Evolutionary conservation across 148 eudicot species (phyloP).

Genomic region (Arbutus unedo): DNA sequence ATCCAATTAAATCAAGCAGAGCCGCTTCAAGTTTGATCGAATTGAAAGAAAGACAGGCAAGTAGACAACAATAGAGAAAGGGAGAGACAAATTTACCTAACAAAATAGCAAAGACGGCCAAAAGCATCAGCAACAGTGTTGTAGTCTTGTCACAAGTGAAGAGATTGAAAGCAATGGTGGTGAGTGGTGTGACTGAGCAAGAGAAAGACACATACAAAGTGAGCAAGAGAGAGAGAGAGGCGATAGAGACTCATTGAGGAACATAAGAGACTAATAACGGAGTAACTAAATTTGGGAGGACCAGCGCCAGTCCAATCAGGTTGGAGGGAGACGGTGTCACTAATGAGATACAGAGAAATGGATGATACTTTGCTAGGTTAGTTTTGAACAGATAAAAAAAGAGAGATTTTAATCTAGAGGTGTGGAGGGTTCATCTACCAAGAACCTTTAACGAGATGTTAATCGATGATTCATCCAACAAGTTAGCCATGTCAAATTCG

Average conservation of each 20-base stretch:
- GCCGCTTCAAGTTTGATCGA: not conserved
- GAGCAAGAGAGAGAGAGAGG: conserved; percentile 3
- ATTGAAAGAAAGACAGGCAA: not conserved
- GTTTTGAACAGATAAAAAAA: not conserved
- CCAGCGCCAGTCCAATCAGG: not conserved
- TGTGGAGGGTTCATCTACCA: no score
- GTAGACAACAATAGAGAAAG: not conserved
- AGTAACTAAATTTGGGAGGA: not conserved
- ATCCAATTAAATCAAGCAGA: not conserved
- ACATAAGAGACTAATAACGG: not conserved
- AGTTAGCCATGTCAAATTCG: not conserved
- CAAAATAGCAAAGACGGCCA: not conserved
- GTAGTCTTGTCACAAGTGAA: not conserved
- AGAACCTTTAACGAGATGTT: not conserved
- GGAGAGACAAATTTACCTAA: not conserved
- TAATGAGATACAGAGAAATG: not conserved
- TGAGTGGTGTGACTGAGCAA: not conserved
- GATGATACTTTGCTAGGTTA: not conserved
- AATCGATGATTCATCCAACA: not conserved
- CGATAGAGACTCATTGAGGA: not conserved
- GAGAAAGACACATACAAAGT: not conserved
- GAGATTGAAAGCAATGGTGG: not conserved
- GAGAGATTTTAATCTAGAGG: no score
- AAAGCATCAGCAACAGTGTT: not conserved
- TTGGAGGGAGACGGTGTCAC: not conserved